These are phyloP conservation scores for Leptographium lundbergii DNA, from an alignment of 2,329 filamentous ascomycete species.

Conservation along the genomic window DNA sequence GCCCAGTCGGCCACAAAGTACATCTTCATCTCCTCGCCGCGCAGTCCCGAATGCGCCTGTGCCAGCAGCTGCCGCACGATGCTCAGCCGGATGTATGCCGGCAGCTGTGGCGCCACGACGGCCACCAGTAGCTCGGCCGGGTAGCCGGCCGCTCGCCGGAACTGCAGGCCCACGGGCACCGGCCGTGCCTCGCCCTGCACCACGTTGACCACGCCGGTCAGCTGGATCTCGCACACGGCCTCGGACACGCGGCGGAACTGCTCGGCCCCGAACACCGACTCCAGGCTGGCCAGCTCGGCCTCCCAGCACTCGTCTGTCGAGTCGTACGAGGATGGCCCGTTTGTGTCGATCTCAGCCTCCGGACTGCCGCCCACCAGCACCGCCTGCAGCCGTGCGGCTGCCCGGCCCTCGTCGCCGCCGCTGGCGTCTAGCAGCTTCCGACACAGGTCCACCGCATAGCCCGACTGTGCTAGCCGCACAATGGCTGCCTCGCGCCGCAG, in stretches of 20 bases:
- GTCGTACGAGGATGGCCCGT: slow-evolving; percentile 20
- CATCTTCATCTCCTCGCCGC: slow-evolving; percentile 78
- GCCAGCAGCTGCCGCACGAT: slow-evolving; percentile 65
- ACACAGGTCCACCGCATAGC: slow-evolving; percentile 78
- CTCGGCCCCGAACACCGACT: slow-evolving; percentile 68
- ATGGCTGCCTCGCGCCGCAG: slow-evolving; percentile 70
- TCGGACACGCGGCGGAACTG: slow-evolving; percentile 48
- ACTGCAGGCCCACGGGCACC: slow-evolving; percentile 43
- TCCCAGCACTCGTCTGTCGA: slow-evolving; percentile 59
- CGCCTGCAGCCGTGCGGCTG: slow-evolving; percentile 69
- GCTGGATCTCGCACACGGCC: slow-evolving; percentile 56
- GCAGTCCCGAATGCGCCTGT: slow-evolving; percentile 56
- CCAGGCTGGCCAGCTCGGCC: slow-evolving; percentile 72
- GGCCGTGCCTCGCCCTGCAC: slow-evolving; percentile 21
- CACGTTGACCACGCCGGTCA: slow-evolving; percentile 42
- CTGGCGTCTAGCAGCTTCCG: slow-evolving; percentile 61
- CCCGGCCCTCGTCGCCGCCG: slow-evolving; percentile 58
- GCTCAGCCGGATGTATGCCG: slow-evolving; percentile 87
- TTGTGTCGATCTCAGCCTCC: neutral
- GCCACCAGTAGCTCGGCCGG: slow-evolving; percentile 59
- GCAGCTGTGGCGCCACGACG: slow-evolving; percentile 52
- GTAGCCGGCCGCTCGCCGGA: slow-evolving; percentile 62
- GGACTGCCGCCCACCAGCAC: slow-evolving; percentile 37
- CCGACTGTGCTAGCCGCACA: slow-evolving; percentile 67
- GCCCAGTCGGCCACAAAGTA: slow-evolving; percentile 88